A percentile compares a stretch with the other conserved stretches of the same genome.
phyloP scores from a whole-genome alignment of 2,329 filamentous ascomycete species.

The Ploettnerulaceae sp. region DNA sequence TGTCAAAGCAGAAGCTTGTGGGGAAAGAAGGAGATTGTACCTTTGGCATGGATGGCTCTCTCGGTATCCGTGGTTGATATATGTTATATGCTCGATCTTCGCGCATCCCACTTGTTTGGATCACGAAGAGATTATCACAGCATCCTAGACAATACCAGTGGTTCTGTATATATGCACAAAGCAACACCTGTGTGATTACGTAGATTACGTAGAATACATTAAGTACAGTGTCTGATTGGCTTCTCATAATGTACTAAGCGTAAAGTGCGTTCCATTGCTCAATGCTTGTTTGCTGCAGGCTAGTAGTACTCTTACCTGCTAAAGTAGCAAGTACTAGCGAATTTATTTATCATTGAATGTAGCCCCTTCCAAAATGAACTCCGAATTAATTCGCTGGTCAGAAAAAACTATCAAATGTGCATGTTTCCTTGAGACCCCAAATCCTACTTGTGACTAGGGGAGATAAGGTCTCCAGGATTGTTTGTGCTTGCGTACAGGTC shows the following conservation, averaged over 20 bases:
- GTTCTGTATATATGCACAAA: background rate
- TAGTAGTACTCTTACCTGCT: background rate
- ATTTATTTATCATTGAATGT: background rate
- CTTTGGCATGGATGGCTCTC: too few species aligned
- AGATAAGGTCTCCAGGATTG: too few species aligned
- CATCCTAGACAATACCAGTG: background rate
- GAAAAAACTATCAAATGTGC: slow-evolving; percentile 4
- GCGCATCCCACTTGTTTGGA: too few species aligned
- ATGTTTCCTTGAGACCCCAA: background rate
- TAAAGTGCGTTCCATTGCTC: slow-evolving; percentile 3
- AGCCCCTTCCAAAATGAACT: slow-evolving; percentile 6
- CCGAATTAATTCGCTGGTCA: slow-evolving; percentile 4
- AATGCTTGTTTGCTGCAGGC: background rate
- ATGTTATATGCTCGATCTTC: too few species aligned
- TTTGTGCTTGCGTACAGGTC: background rate
- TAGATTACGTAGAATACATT: slow-evolving; percentile 31
- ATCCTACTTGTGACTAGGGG: background rate
- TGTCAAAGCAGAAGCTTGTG: too few species aligned
- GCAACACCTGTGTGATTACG: background rate
- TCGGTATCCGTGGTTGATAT: too few species aligned
- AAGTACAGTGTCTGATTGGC: slow-evolving; percentile 17
- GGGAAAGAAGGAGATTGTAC: too few species aligned
- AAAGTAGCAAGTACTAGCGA: background rate
- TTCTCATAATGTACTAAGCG: slow-evolving; percentile 12
- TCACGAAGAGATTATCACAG: background rate